Base-by-base conservation (phyloP, 352 stramenopile species). In the Globisporangium alternatum region DNA sequence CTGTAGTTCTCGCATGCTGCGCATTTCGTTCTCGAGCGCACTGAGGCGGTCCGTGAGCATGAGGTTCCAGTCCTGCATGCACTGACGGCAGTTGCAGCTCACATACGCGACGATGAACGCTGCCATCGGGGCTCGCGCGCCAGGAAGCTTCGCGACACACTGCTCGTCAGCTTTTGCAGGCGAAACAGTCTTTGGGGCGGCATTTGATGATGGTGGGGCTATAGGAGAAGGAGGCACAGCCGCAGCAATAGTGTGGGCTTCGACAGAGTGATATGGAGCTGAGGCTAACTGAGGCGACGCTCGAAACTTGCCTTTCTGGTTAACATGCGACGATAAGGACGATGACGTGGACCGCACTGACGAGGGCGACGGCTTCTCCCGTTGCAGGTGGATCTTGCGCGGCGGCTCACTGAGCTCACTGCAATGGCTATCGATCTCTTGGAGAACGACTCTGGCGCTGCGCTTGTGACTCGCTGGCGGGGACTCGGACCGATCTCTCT, bases 51-150 rank as follows among this genome's bases (percentile, higher is more conserved):
- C 52, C 0, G 61, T 62, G 25, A 76, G 55, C 25, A 56, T 39
- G 19, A 59, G 21, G 19, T 64, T 70, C 47, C 69, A 72, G 48
- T 67, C 35, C 17, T 60, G 35, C 35, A 72, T 56, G 52, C 69
- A 75, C 54, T 48, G 44, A 6, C 37, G 61, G 31, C 65, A 75
- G 21, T 51, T 48, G 37, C 69, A 75, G 3, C 33, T 43, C 7
- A 67, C 33, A 45, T 67, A 75, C 39, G 62, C 61, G 7, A 56
- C 43, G 19, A 66, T 15, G 56, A 62, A 60, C 25, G 61, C 47
- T 13, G 39, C 33, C 57, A 62, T 10, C 53, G 66, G 6, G n/a
- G 54, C 62, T 64, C 45, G 44, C 64, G 66, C 15, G 19, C 9
- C 35, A 39, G 49, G 41, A 30, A 61, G 19, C 37, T 64, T 41